phyloP scores from a whole-genome alignment of 225 moss, liverwort and hornwort species.

The Pseudisothecium myosuroides region DNA sequence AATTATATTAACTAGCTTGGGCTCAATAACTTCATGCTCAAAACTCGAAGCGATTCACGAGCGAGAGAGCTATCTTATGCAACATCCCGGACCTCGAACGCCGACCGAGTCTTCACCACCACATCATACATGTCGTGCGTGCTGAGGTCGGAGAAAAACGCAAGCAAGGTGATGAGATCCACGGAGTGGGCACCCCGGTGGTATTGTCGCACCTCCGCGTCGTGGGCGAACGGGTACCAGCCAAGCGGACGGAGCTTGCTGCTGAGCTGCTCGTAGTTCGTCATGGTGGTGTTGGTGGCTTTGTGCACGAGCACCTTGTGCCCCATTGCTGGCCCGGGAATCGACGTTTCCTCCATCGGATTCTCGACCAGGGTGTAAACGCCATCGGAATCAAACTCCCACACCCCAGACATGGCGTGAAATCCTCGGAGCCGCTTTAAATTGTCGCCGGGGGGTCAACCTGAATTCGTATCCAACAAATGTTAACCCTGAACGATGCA shows the following conservation, averaged over 20 bases:
- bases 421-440: not conserved
- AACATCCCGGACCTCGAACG: slow-evolving; percentile 22
- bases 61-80: not conserved
- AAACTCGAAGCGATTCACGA: not conserved
- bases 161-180: slow-evolving; percentile 23
- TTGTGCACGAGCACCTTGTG: slow-evolving; percentile 20
- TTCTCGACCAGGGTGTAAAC: not conserved
- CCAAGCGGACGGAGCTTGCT: slow-evolving; percentile 8
- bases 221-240: not conserved
- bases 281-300: slow-evolving; percentile 4
- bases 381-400: slow-evolving; percentile 24
- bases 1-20: too few species aligned
- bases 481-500: not conserved
- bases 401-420: slow-evolving; percentile 27
- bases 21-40: not conserved
- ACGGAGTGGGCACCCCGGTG: not conserved
- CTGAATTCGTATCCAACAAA: not conserved
- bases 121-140: slow-evolving; percentile 42
- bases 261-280: not conserved
- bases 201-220: slow-evolving; percentile 4
- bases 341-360: not conserved
- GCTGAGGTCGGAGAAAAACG: slow-evolving; percentile 2
- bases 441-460: not conserved
- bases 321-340: not conserved
- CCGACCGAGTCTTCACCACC: slow-evolving; percentile 26